Base-by-base conservation (phyloP, 2,329 filamentous ascomycete species). In the Tolypocladium sp. region DNA sequence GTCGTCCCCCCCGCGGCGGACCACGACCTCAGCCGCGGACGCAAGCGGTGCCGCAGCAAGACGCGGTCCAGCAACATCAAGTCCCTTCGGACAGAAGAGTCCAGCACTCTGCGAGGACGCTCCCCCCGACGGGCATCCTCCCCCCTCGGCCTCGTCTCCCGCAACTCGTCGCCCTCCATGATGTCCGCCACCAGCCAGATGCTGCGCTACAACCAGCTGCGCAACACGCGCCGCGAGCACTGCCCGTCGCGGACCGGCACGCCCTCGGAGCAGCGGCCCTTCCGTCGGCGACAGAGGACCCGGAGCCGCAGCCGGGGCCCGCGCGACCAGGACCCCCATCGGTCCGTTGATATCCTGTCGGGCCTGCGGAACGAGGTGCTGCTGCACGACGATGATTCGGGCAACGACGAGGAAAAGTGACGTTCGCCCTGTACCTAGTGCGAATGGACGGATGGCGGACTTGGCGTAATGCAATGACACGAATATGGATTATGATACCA, bases 171-270 rank as follows among this genome's bases (percentile, higher is more conserved):
- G 7, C 71, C 72, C 5, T 63, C 69, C 15, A 65, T 73, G 25
- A 63, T 73, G 20, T 77, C 76, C 3, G 76, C 78, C 15, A 74
- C 73, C 35, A 73, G 73, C 59, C 73, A 74, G 41, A 72, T 75
- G 38, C 65, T 79, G 22, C 71, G 78, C 20, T 72, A 74, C 59
- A 73, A 74, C 46, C 68, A 75, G 15, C 71, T 78, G 17, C 69
- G 75, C 6, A 71, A 73, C 37, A 70, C 70, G 40, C 74, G 76
- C 46, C 75, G 78, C 25, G 77, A 77, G 63, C 77, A 79, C 61
- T 77, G 75, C 60, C 75, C 75, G 13, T 77, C 75, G 15, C 69
- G 75, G 25, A 71, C 71, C 22, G 63, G 70, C 2, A 74, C 74
- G 7, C 72, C 73, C 3, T 64, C 70, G 33, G 70, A 68, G n/a